Percentiles rank a stretch among this genome's conserved stretches.
These are phyloP conservation scores for Phoenix dactylifera DNA, from an alignment of 176 grass and related monocot species.

Conservation along the genomic window DNA sequence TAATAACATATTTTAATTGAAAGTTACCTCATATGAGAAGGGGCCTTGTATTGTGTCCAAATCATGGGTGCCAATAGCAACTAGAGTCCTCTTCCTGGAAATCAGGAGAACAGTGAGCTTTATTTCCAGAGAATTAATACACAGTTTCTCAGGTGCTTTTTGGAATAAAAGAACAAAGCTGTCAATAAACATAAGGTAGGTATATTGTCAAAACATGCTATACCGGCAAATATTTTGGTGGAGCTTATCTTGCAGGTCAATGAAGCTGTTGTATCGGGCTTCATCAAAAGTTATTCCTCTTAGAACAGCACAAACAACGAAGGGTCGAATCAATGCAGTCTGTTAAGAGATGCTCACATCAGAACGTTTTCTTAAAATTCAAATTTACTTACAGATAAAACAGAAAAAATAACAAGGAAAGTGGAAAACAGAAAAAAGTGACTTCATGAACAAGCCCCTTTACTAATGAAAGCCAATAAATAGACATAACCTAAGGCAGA, in stretches of 20 bases:
- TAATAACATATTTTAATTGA: background rate
- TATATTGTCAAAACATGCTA: background rate
- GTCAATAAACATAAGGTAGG: background rate
- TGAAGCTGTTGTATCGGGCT: slow-evolving; percentile 93
- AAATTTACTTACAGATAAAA: too few relatives aligned
- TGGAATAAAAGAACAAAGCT: too few relatives aligned
- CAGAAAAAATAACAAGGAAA: too few relatives aligned
- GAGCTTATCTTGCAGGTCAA: slow-evolving; percentile 97
- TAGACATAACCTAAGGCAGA: too few relatives aligned
- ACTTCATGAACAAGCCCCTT: too few relatives aligned
- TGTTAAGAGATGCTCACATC: slow-evolving; percentile 23
- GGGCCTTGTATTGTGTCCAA: slow-evolving; percentile 72
- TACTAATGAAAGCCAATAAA: background rate
- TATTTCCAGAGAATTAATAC: background rate
- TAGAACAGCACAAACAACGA: slow-evolving; percentile 80
- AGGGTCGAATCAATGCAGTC: slow-evolving; percentile 84
- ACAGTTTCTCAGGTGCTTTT: background rate
- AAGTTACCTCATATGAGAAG: slow-evolving; percentile 90
- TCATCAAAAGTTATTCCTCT: slow-evolving; percentile 86
- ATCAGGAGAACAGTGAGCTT: slow-evolving; percentile 1
- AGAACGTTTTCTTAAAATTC: background rate
- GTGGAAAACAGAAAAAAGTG: too few relatives aligned
- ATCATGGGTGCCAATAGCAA: slow-evolving; percentile 98
- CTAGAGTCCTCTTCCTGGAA: slow-evolving; percentile 79
- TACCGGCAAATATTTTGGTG: slow-evolving; percentile 93